These are phyloP conservation scores for Komagataea norvegica DNA, from an alignment of 1,139 yeast genomes.

Conservation along the genomic window DNA sequence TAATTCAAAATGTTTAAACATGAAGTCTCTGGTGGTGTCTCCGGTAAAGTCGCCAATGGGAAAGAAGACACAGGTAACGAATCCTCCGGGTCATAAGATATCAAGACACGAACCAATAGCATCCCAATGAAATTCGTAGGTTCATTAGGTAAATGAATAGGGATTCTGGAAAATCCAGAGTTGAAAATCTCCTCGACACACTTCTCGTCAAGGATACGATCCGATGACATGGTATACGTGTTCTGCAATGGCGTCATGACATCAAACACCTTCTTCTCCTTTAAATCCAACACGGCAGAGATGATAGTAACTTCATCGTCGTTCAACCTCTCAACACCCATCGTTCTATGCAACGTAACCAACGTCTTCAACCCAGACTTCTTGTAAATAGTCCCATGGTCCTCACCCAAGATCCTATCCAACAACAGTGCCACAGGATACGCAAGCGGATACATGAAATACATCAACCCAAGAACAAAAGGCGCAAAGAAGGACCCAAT, in stretches of 20 bases:
- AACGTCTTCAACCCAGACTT: conserved; percentile 89
- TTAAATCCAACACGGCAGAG: conserved; percentile 87
- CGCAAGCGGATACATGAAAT: conserved; percentile 85
- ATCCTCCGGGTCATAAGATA: conserved; percentile 96
- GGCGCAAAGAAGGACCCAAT: conserved; percentile 92
- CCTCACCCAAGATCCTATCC: conserved; percentile 85
- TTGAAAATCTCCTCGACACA: conserved; percentile 88
- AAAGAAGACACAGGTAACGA: conserved; percentile 87
- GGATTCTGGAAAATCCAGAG: conserved; percentile 93
- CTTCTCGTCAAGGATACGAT: conserved; percentile 73
- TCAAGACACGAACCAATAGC: conserved; percentile 86
- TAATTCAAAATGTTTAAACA: conserved; percentile 90
- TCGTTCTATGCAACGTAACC: conserved; percentile 87
- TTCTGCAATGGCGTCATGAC: conserved; percentile 95
- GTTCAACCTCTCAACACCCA: conserved; percentile 92
- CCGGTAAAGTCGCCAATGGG: conserved; percentile 94
- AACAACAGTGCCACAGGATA: conserved; percentile 82
- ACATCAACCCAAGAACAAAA: conserved; percentile 81
- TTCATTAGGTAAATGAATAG: conserved; percentile 89
- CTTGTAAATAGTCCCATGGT: conserved; percentile 92
- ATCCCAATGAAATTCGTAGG: conserved; percentile 91
- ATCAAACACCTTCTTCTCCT: conserved; percentile 79
- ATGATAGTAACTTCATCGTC: conserved; percentile 96
- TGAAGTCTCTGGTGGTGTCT: conserved; percentile 86
- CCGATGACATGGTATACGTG: conserved; percentile 86